Base-by-base conservation (phyloP, 129 eudicot genomes). In the Kitagawia praeruptora region DNA sequence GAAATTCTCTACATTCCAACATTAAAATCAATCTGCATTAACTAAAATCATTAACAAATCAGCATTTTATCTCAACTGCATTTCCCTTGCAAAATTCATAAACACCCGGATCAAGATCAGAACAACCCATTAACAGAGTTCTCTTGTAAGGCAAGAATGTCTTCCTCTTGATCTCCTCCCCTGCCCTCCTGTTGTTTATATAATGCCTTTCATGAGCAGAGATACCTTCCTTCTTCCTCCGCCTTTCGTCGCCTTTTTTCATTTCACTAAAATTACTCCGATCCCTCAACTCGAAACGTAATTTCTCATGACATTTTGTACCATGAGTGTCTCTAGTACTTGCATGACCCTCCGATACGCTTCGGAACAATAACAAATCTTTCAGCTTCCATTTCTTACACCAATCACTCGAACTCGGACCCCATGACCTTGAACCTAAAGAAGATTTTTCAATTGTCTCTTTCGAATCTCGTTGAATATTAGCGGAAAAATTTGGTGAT, bases 61-160 rank as follows among this genome's bases (percentile, higher is more conserved):
- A 58, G 67, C 67, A 8, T 58, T 58, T n/a, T 9, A 58, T 21
- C 34, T 58, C 67, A n/a, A 58, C 67, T 58, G 67, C 67, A n/a
- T 58, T 28, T 61, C 69, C 69, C 69, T 61, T n/a, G 69, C 69
- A 61, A 61, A n/a, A 61, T 8, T 61, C 69, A 61, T 61, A 61
- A n/a, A 61, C 47, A 70, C 45, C 75, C 4, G 75, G 45, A 70
- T 70, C 75, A 70, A 70, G 4, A 39, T 39, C 75, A 8, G 45
- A 70, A 70, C 75, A 38, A 31, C 73, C 73, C 18, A 64, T 64
- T 15, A 70, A 4, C 2, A 70, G 45, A 34, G n/a, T 70, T 70
- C 23, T 34, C n/a, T 19, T 70, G 45, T 70, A 70, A 70, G 75
- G 75, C 75, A 70, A 70, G 27, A 34, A 70, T 5, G 75, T 70